Base-by-base conservation (phyloP, 1,284 basidiomycete genomes). In the Rhodotorula glutinis region DNA sequence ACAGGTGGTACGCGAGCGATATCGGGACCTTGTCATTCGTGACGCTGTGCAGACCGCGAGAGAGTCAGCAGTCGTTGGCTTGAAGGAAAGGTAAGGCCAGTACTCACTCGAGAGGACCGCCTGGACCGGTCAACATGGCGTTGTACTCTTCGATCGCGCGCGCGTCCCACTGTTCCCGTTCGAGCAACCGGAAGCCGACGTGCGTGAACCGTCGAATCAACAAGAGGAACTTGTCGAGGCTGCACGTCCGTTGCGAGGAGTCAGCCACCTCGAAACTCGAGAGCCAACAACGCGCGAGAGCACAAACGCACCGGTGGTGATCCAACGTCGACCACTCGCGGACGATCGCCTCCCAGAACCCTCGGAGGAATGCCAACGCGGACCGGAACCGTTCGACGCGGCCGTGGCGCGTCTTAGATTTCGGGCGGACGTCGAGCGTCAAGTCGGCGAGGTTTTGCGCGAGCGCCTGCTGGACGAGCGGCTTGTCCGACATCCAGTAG, bases 401-500 rank as follows among this genome's bases (percentile, higher is more conserved):
- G 3, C 67, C 70, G 38, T 60, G 57, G 25, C 53, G 59, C 27
- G 66, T 65, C 52, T 64, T 76, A 62, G 56, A 78, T 68, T 62
- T 76, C 47, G 70, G 65, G 27, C 68, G 58, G 67, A 93, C 90
- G 14, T 82, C 83, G 41, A 96, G 80, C 8, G 92, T 75, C 44
- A 98, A 82, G 66, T 91, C 86, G 16, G 95, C 87, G 30, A 98
- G 81, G 75, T 95, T 91, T 14, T 83, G 82, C 0, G 95, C 92
- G 11, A 98, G 84, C 5, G 87, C 87, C 79, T 98, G 96, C 78
- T 98, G 95, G 8, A 98, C 88, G 4, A 95, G 83, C 10, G 95
- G 94, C 79, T 98, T 98, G 81, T 98, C 95, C 4, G 92, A 97
- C 93, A 98, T 98, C 94, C 94, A 98, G 80, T 95, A 98, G 77